Conservation (phyloP, 78 protist species). For the Dictyostelium purpureum region DNA sequence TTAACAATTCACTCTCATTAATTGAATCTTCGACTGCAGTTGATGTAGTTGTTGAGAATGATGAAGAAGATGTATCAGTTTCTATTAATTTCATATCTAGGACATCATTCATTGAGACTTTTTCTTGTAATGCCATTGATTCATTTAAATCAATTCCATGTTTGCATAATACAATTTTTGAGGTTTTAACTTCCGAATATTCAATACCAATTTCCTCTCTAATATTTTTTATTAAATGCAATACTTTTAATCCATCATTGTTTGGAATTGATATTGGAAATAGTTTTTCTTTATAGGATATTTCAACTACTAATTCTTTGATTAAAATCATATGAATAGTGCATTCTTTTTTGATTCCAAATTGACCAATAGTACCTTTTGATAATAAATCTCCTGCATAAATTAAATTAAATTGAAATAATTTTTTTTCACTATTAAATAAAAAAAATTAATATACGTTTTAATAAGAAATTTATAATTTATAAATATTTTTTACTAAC, state of each 20-base stretch:
- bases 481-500: too few relatives aligned
- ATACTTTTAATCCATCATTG: conserved; percentile 42
- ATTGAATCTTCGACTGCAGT: background rate
- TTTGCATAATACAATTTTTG: background rate
- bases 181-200: background rate
- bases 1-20: conserved; percentile 38
- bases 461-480: too few relatives aligned
- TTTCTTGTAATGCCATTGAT: background rate
- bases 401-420: conserved; percentile 49
- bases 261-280: conserved; percentile 33
- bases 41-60: background rate
- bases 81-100: background rate
- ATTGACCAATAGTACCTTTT: conserved; percentile 8
- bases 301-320: conserved; percentile 24
- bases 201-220: background rate
- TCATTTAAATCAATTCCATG: background rate
- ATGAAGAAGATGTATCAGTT: background rate
- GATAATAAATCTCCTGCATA: conserved; percentile 41
- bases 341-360: conserved; percentile 39
- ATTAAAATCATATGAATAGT: conserved; percentile 47
- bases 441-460: too few relatives aligned
- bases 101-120: background rate
- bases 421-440: background rate
- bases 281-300: background rate
- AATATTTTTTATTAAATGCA: background rate